These are phyloP conservation scores for Quercus agrifolia DNA, from an alignment of 306 rosid genomes.

Conservation along the genomic window DNA sequence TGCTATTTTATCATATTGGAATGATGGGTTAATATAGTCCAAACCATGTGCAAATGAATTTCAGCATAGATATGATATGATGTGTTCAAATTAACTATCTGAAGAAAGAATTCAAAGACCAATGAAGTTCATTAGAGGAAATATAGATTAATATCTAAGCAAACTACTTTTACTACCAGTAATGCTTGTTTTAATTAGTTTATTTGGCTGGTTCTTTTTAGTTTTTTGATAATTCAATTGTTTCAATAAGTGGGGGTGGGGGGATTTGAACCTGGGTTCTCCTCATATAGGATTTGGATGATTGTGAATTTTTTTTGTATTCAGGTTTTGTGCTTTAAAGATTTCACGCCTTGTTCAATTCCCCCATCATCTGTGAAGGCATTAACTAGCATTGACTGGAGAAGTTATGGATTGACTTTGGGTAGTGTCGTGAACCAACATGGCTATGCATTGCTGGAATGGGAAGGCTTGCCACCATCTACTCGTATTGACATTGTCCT, in stretches of 20 bases:
- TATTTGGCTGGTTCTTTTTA: neutral
- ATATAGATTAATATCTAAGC: neutral
- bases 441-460: conserved; percentile 54
- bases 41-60: neutral
- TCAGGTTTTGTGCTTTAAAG: conserved; percentile 76
- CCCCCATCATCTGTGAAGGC: conserved; percentile 60
- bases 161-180: neutral
- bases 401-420: conserved; percentile 68
- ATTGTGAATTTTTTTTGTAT: conserved; percentile 10
- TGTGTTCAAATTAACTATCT: neutral
- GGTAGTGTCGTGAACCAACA: conserved; percentile 45
- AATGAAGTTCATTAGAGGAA: neutral
- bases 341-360: conserved; percentile 56
- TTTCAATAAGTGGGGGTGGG: no score
- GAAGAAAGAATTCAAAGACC: neutral
- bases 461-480: conserved; percentile 60
- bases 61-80: neutral
- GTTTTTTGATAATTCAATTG: neutral
- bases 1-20: neutral
- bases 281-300: conserved; percentile 3
- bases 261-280: no score
- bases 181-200: neutral
- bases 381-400: conserved; percentile 67
- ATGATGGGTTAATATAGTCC: neutral
- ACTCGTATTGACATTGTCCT: conserved; percentile 67